phyloP scores from a whole-genome alignment of 768 basidiomycete genomes.

The Boletellus emodensis region DNA sequence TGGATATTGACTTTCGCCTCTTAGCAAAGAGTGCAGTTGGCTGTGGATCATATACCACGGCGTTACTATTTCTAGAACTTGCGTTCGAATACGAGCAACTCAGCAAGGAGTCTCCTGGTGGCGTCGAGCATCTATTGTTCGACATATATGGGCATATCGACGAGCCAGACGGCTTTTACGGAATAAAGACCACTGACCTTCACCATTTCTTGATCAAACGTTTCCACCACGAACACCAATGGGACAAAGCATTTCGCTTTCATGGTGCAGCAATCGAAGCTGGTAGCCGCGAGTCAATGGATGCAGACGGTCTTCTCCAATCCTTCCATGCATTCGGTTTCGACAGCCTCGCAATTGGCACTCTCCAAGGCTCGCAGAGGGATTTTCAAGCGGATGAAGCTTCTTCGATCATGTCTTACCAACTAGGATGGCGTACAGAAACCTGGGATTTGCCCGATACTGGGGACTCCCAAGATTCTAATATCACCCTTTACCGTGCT shows the following conservation, averaged over 20 bases:
- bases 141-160: slow-evolving; percentile 94
- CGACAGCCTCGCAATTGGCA: slow-evolving; percentile 75
- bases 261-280: slow-evolving; percentile 84
- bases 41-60: slow-evolving; percentile 85
- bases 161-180: slow-evolving; percentile 98
- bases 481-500: slow-evolving; percentile 68
- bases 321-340: slow-evolving; percentile 91
- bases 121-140: slow-evolving; percentile 72
- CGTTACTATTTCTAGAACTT: slow-evolving; percentile 84
- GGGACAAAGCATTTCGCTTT: slow-evolving; percentile 86
- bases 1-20: slow-evolving; percentile 67
- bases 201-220: slow-evolving; percentile 76
- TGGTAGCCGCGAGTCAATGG: slow-evolving; percentile 37
- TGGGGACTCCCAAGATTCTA: slow-evolving; percentile 39
- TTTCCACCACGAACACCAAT: slow-evolving; percentile 90
- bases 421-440: slow-evolving; percentile 90
- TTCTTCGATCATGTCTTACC: slow-evolving; percentile 58
- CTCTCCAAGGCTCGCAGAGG: slow-evolving; percentile 47
- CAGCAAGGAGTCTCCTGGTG: slow-evolving; percentile 23
- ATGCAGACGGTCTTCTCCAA: slow-evolving; percentile 64
- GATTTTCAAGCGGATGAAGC: slow-evolving; percentile 24
- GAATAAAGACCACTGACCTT: slow-evolving; percentile 77
- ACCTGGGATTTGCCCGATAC: slow-evolving; percentile 90
- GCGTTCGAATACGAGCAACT: slow-evolving; percentile 48
- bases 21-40: slow-evolving; percentile 69